A percentile compares a stretch with the other conserved stretches of the same genome.
phyloP scores from a whole-genome alignment of 257 asterid genomes.

The Cruciata laevipes region DNA sequence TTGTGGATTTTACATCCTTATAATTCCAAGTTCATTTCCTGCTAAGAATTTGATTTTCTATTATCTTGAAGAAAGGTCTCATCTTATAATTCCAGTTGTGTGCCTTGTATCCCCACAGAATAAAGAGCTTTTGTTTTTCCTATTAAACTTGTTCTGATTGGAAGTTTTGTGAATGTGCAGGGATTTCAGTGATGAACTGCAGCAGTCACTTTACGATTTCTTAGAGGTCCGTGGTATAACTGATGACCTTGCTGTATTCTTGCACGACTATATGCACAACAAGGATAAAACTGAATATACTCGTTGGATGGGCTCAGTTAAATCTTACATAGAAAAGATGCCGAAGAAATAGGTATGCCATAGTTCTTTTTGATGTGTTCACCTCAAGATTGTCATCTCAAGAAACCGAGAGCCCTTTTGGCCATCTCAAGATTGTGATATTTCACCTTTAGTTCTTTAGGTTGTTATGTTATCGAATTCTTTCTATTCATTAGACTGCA shows the following conservation, averaged over 20 bases:
- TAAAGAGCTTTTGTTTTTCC: neutral
- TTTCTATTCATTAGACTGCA: constrained; percentile 2
- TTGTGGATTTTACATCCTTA: constrained; percentile 11
- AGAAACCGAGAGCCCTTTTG: neutral
- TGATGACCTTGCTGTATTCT: constrained; percentile 57
- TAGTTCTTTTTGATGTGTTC: neutral
- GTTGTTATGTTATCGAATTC: neutral
- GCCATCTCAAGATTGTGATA: neutral
- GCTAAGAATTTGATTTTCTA: neutral
- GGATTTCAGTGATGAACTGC: constrained; percentile 76
- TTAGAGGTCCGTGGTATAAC: constrained; percentile 73
- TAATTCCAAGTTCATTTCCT: constrained; percentile 3
- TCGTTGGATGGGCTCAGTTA: constrained; percentile 63
- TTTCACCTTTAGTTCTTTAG: neutral
- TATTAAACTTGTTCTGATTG: constrained; percentile 3
- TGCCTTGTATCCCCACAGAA: neutral
- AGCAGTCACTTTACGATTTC: constrained; percentile 64
- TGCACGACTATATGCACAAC: constrained; percentile 59
- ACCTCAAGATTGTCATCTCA: neutral
- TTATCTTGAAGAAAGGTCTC: neutral
- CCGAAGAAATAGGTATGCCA: constrained; percentile 16
- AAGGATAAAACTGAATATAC: constrained; percentile 76
- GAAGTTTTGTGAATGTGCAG: constrained; percentile 33
- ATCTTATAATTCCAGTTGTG: neutral
- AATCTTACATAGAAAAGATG: constrained; percentile 50